Conservation (phyloP, 306 rosid species). For the Gillenia trifoliata region DNA sequence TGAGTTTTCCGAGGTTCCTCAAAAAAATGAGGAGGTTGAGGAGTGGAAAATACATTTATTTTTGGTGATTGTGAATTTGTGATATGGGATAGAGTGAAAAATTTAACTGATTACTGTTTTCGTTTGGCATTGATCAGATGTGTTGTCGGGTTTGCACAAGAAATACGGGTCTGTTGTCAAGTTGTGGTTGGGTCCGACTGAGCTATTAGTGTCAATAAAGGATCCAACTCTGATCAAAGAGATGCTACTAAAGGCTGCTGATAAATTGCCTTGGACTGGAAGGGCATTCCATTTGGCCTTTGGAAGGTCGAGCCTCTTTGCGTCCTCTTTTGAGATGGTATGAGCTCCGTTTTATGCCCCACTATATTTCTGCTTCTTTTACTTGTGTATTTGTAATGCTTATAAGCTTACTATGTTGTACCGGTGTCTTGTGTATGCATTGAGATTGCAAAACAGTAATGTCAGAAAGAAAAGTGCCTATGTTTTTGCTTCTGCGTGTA, state of each 20-base stretch:
- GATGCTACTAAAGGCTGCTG: conserved; percentile 68
- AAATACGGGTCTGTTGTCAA: conserved; percentile 62
- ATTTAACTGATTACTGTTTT: neutral
- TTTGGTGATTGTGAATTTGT: neutral
- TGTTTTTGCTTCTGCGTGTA: neutral
- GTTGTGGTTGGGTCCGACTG: conserved; percentile 83
- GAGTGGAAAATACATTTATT: neutral
- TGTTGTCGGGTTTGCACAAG: conserved; percentile 55
- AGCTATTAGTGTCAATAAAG: conserved; percentile 74
- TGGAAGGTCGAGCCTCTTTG: conserved; percentile 69
- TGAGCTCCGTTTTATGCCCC: neutral
- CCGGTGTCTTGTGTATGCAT: neutral
- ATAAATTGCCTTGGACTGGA: conserved; percentile 64
- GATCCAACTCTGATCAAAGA: conserved; percentile 60
- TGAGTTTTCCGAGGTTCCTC: neutral
- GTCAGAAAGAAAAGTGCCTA: neutral
- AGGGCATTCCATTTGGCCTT: conserved; percentile 62
- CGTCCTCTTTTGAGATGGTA: conserved; percentile 71
- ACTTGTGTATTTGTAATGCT: neutral
- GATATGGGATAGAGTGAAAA: neutral
- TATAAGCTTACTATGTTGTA: neutral
- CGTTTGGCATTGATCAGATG: conserved; percentile 39
- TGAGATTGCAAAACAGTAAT: neutral
- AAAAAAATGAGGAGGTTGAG: neutral
- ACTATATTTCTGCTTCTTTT: neutral